Base-by-base conservation (phyloP, 1,284 basidiomycete genomes). In the Pterulicium gracile region DNA sequence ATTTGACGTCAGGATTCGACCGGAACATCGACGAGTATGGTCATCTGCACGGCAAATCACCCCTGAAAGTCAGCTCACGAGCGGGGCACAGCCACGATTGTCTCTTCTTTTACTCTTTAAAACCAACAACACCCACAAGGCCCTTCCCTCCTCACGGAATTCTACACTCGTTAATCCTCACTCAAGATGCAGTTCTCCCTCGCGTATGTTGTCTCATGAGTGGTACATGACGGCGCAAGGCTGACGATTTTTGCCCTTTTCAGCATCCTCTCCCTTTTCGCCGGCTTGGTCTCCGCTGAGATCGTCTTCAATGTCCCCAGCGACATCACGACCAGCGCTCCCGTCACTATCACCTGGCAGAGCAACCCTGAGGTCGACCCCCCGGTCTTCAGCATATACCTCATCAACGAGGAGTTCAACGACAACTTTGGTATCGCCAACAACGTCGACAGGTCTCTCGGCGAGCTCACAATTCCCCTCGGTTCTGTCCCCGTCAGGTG, bases 41-140 rank as follows among this genome's bases (percentile, higher is more conserved):
- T 32, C 27, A 32, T 10, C 7, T 10, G 27, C 27, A 32, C 27
- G 27, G 27, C 10, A 32, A 32, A n/a, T 10, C n/a, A n/a, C n/a
- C 10, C 27, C 7, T 7, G 7, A 32, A 32, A 32, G 27, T 13
- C n/a, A 39, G 36, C 5, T 39, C 15, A 13, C 36, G 5, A 39
- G n/a, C n/a, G n/a, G n/a, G n/a, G n/a, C 36, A 39, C 36, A 39
- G 36, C 36, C 36, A 39, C 36, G 5, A 18, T n/a, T n/a, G n/a
- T n/a, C n/a, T n/a, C n/a, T 39, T 17, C 15, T 39, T 17, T 17
- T 39, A 15, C 7, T 7, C 27, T 17, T 39, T 18, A 39, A 15
- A 39, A 39, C 5, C 5, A 5, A 13, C 36, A 39, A 7, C 7
- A 32, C 4, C 36, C 36, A 39, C n/a, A 7, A 15, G n/a, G n/a